These are phyloP conservation scores for Dalechampia spathulata DNA, from an alignment of 441 rosid species.

Conservation along the genomic window DNA sequence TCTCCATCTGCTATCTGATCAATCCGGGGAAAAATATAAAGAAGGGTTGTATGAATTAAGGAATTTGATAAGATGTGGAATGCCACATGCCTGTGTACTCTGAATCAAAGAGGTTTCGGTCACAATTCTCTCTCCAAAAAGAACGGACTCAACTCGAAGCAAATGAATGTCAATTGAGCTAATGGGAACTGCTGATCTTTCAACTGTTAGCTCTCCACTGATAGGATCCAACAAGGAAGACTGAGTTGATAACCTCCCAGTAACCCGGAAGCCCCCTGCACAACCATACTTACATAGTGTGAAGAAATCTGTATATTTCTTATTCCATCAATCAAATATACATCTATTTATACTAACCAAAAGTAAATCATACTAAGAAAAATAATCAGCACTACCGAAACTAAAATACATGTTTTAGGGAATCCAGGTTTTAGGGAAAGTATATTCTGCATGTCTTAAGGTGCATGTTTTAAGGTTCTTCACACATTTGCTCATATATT, in stretches of 20 bases:
- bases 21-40: constrained; percentile 9
- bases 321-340: too few relatives aligned
- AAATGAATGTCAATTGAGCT: constrained; percentile 67
- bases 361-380: too few relatives aligned
- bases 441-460: too few relatives aligned
- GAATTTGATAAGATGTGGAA: constrained; percentile 3
- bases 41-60: not conserved
- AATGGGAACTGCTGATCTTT: constrained; percentile 66
- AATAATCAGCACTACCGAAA: too few relatives aligned
- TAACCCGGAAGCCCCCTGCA: constrained; percentile 75
- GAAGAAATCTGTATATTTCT: too few relatives aligned
- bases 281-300: constrained; percentile 17
- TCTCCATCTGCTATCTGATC: constrained; percentile 83
- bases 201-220: constrained; percentile 70
- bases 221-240: constrained; percentile 68
- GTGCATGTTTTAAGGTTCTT: too few relatives aligned
- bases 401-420: too few relatives aligned
- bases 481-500: too few relatives aligned
- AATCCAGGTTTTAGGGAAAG: too few relatives aligned
- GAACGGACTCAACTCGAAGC: constrained; percentile 61
- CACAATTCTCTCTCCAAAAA: constrained; percentile 67
- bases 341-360: too few relatives aligned
- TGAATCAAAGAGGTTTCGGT: constrained; percentile 87
- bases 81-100: constrained; percentile 61
- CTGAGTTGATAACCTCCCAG: constrained; percentile 63